These are phyloP conservation scores for Sarcomyxa edulis DNA, from an alignment of 768 basidiomycete genomes.

Conservation along the genomic window DNA sequence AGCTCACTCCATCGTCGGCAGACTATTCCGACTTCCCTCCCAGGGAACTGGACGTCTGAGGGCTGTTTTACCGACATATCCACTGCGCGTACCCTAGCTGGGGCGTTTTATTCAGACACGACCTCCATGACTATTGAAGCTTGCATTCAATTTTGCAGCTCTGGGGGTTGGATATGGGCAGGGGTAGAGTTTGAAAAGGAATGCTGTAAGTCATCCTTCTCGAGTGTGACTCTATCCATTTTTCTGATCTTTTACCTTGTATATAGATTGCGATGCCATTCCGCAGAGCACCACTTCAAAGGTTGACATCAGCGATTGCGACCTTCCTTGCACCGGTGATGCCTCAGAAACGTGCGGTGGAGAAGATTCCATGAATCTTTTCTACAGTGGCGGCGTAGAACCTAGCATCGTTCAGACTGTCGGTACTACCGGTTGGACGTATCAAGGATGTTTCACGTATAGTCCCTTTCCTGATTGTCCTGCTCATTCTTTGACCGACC, in stretches of 20 bases:
- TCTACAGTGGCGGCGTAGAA: constrained; percentile 45
- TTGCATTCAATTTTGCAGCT: constrained; percentile 32
- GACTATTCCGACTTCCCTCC: constrained; percentile 27
- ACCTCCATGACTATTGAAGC: constrained; percentile 47
- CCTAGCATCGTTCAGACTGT: constrained; percentile 45
- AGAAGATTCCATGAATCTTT: constrained; percentile 44
- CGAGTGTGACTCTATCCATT: not conserved
- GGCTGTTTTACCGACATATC: constrained; percentile 46
- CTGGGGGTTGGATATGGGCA: constrained; percentile 42
- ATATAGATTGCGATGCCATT: constrained; percentile 53
- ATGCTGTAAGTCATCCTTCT: constrained; percentile 29
- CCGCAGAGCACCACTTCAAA: constrained; percentile 43
- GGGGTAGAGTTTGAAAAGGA: constrained; percentile 61
- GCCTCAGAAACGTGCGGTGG: constrained; percentile 51
- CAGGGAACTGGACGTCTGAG: constrained; percentile 37
- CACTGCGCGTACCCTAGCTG: constrained; percentile 47
- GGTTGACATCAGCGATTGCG: constrained; percentile 42
- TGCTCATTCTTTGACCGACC: not conserved
- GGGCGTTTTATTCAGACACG: constrained; percentile 31
- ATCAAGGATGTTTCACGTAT: constrained; percentile 64
- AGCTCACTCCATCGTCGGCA: no score
- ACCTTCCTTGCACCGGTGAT: constrained; percentile 50
- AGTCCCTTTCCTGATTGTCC: no score
- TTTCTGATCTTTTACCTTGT: not conserved
- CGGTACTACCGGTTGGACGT: constrained; percentile 43